These are phyloP conservation scores for Flaveria sonorensis DNA, from an alignment of 129 eudicot genomes.

Conservation along the genomic window DNA sequence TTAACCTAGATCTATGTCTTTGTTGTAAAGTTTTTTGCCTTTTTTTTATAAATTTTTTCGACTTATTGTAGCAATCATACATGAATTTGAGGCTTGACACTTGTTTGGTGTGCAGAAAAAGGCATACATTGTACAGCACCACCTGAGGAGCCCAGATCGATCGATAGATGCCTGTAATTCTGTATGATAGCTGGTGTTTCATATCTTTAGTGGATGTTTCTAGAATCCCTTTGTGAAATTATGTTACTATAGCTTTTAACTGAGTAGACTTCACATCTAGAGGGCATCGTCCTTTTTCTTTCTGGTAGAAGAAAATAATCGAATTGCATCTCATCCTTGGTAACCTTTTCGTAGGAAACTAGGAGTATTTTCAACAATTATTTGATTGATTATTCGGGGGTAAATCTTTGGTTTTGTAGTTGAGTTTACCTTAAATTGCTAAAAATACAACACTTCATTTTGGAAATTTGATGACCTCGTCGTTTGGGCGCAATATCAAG, in stretches of 20 bases:
- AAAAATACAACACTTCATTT: no score
- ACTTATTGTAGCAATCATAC: no score
- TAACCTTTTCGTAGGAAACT: not conserved
- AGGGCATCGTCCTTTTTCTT: not conserved
- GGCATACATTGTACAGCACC: constrained; percentile 19
- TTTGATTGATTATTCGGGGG: not conserved
- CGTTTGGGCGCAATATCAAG: no score
- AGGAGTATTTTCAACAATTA: not conserved
- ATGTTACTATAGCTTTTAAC: not conserved
- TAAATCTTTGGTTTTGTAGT: not conserved
- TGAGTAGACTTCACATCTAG: not conserved
- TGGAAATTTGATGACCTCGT: no score
- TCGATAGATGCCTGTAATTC: not conserved
- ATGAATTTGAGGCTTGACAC: not conserved
- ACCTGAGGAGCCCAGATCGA: constrained; percentile 21
- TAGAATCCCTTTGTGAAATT: not conserved
- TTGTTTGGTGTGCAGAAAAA: constrained; percentile 8
- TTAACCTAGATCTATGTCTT: no score
- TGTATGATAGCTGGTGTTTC: constrained; percentile 22
- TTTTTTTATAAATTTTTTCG: no score
- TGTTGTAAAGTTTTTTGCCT: no score
- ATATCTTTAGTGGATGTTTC: constrained; percentile 1
- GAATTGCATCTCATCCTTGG: not conserved
- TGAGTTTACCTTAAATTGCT: not conserved
- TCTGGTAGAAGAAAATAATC: not conserved